Evolutionary conservation across 1,284 basidiomycete genomes (phyloP), one percentile per base, ranked within the genome.

Genomic region (Boletus calvinii): DNA sequence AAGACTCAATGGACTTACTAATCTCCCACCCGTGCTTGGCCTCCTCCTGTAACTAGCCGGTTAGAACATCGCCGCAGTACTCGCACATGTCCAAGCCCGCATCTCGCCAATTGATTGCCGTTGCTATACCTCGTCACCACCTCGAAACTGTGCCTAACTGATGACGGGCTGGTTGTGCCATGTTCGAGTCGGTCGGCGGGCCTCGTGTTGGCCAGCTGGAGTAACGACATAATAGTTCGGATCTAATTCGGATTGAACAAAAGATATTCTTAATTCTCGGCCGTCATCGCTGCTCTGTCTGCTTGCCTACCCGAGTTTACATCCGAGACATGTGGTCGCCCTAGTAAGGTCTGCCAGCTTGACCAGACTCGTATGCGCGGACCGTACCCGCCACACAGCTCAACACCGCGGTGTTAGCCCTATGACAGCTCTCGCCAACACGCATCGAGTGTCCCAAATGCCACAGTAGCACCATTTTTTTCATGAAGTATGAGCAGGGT

Each of bases 11-110:
- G 15, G 6, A 42, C 17, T 42, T 12, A 26, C 26, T 26, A 26
- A 35, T 20, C 20, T 45, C 24, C 44, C 42, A 22, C 26, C 40
- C 4, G 22, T 26, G 40, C 11, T 17, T 30, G 29, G 49, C 7
- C 35, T 30, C 17, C 12, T 29, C 31, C 22, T 17, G 22, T 34
- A 20, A n/a, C 15, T n/a, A 41, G 18, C 30, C 30, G 11, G 44
- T 40, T 41, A 40, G 35, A 46, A 42, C 41, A 45, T 53, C 41
- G 39, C 58, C 60, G 49, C 44, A 45, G 32, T 55, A 29, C 35
- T 42, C 44, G 55, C 54, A 18, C 46, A 34, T 13, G 46, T 22
- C 9, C 36, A 17, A 35, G 13, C 24, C 17, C 31, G 4, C 46
- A 8, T 45, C 48, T 31, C 45, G 39, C 22, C 24, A 36, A 17